A percentile compares a stretch with the other conserved stretches of the same genome.
phyloP scores from a whole-genome alignment of 2,329 filamentous ascomycete species.

The Trichoderma sp. region DNA sequence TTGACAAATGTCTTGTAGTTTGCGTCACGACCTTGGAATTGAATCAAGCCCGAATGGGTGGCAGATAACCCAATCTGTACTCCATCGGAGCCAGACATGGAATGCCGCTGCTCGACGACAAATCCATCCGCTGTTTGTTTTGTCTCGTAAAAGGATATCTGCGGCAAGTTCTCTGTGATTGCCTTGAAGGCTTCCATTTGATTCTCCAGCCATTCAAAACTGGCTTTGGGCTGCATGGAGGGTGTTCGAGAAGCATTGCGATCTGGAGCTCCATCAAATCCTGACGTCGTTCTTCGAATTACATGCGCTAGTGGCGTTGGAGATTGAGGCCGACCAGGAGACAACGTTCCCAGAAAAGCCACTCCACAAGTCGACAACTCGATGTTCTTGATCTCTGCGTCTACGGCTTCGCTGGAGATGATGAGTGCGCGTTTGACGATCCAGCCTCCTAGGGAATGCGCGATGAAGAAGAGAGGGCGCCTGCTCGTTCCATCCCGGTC shows the following conservation, averaged over 20 bases:
- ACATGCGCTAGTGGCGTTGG: conserved; percentile 33
- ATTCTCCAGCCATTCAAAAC: conserved; percentile 32
- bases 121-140: conserved; percentile 31
- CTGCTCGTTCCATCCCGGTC: conserved; percentile 27
- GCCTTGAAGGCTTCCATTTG: conserved; percentile 35
- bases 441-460: conserved; percentile 35
- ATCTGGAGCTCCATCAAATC: conserved; percentile 20
- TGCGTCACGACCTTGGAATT: conserved; percentile 32
- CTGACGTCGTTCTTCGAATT: conserved; percentile 32
- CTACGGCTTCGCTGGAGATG: conserved; percentile 34
- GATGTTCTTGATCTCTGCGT: conserved; percentile 29
- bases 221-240: conserved; percentile 25
- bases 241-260: not conserved
- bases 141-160: conserved; percentile 35
- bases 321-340: conserved; percentile 30
- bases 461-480: conserved; percentile 35
- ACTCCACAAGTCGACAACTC: conserved; percentile 35
- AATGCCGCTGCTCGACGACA: conserved; percentile 32
- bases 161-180: conserved; percentile 30
- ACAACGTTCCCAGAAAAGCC: conserved; percentile 34
- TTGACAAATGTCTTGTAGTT: conserved; percentile 32
- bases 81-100: conserved; percentile 33
- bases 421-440: conserved; percentile 36
- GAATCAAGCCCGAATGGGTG: conserved; percentile 31
- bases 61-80: conserved; percentile 30